Evolutionary conservation across 73 alveolate species (phyloP).

Genomic region (Blepharisma japonicum): DNA sequence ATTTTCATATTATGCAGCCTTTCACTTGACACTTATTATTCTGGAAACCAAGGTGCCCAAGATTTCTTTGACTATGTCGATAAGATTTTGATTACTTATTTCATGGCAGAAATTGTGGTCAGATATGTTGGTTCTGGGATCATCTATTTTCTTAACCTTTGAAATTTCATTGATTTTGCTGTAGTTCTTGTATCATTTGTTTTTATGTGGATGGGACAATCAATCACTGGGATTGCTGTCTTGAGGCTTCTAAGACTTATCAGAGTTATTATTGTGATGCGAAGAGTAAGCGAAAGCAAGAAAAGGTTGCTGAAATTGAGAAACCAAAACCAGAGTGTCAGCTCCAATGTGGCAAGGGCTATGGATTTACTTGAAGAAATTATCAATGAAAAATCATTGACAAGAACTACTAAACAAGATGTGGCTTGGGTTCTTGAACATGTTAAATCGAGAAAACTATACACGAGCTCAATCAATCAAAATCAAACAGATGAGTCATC

Average conservation of each 20-base stretch:
- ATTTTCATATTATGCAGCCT: constrained; percentile 21
- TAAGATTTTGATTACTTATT: constrained; percentile 38
- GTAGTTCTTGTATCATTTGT: constrained; percentile 49
- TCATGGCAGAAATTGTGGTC: constrained; percentile 48
- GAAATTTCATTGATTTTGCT: constrained; percentile 49
- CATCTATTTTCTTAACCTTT: constrained; percentile 38
- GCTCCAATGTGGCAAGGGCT: constrained; percentile 8
- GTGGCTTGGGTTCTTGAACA: constrained; percentile 7
- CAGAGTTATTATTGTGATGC: constrained; percentile 65
- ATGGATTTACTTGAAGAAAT: constrained; percentile 29
- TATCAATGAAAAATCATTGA: background rate
- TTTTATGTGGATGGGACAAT: constrained; percentile 35
- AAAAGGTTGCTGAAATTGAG: background rate
- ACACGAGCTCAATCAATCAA: constrained; percentile 6
- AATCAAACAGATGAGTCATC: background rate
- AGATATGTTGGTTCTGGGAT: constrained; percentile 52
- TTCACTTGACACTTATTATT: background rate
- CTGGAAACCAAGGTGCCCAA: background rate
- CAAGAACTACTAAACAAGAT: constrained; percentile 3
- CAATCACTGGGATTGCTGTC: constrained; percentile 45
- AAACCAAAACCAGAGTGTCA: constrained; percentile 50
- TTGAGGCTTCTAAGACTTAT: constrained; percentile 54
- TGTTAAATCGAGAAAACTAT: constrained; percentile 7
- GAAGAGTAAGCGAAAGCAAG: constrained; percentile 60
- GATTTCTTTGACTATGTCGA: constrained; percentile 42